Conservation (phyloP, 2,329 filamentous ascomycete genomes). For the Botrytis pseudocinerea region DNA sequence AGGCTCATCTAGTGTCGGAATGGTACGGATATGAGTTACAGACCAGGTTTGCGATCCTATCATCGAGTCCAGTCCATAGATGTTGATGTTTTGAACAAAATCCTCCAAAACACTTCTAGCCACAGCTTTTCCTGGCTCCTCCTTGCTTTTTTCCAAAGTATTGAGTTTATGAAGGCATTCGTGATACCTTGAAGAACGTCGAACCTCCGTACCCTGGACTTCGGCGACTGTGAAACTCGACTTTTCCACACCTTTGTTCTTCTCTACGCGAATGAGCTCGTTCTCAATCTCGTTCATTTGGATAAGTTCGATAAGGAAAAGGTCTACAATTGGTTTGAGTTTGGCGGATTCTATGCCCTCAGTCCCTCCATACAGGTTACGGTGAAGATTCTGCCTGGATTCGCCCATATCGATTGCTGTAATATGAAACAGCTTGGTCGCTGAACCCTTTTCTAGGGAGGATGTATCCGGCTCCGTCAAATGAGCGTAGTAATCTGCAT, state of each 20-base stretch:
- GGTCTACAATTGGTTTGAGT: background rate
- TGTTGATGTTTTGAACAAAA: background rate
- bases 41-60: conserved; percentile 15
- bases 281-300: conserved; percentile 18
- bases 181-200: conserved; percentile 7
- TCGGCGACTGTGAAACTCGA: background rate
- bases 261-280: background rate
- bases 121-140: background rate
- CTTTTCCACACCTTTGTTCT: background rate
- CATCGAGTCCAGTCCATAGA: conserved; percentile 7
- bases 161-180: background rate
- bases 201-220: conserved; percentile 10
- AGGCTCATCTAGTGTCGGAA: background rate
- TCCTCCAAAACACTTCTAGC: background rate
- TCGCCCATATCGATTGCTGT: background rate
- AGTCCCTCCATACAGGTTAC: background rate
- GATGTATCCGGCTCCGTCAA: background rate
- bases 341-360: background rate
- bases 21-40: background rate
- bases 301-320: conserved; percentile 7
- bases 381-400: background rate
- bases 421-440: background rate
- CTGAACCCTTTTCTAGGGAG: background rate
- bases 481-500: background rate
- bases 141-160: background rate